A percentile compares a stretch with the other conserved stretches of the same genome.
Conservation (phyloP, 2,329 filamentous ascomycete species). For the Phaeoacremonium minimum region DNA sequence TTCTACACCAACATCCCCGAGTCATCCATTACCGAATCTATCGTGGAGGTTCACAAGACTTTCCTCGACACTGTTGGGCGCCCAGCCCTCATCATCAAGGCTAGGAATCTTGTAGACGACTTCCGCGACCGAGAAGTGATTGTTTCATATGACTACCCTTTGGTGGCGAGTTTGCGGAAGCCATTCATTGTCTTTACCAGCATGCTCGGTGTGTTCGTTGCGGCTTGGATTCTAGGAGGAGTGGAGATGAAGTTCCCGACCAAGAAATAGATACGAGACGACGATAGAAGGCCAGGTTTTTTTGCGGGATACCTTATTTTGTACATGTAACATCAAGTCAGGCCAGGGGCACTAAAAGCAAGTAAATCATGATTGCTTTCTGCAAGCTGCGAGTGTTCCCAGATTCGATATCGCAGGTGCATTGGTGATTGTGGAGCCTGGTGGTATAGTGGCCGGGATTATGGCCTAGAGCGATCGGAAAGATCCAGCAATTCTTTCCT, state of each 20-base stretch:
- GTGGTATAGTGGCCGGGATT: too few species aligned
- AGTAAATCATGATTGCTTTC: too few species aligned
- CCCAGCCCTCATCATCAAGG: conserved; percentile 74
- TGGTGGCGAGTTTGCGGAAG: conserved; percentile 74
- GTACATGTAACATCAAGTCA: too few species aligned
- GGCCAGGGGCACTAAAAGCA: too few species aligned
- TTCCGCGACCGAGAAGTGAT: conserved; percentile 78
- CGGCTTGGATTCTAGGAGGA: conserved; percentile 70
- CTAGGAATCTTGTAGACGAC: conserved; percentile 86
- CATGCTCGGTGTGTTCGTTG: conserved; percentile 67
- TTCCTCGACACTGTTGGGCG: conserved; percentile 93
- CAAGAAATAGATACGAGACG: too few species aligned
- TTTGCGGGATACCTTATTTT: too few species aligned
- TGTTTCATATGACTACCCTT: conserved; percentile 83
- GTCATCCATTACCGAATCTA: conserved; percentile 53
- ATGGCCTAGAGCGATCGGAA: too few species aligned
- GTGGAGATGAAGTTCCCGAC: conserved; percentile 74
- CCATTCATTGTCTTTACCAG: conserved; percentile 77
- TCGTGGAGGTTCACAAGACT: conserved; percentile 67
- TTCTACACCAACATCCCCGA: conserved; percentile 70
- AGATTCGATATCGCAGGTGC: too few species aligned
- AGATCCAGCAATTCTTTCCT: too few species aligned
- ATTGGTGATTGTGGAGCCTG: too few species aligned
- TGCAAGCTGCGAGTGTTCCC: too few species aligned
- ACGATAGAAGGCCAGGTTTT: too few species aligned